These are phyloP conservation scores for Tuber microsphaerosporum DNA, from an alignment of 495 filamentous ascomycete species.

Conservation along the genomic window DNA sequence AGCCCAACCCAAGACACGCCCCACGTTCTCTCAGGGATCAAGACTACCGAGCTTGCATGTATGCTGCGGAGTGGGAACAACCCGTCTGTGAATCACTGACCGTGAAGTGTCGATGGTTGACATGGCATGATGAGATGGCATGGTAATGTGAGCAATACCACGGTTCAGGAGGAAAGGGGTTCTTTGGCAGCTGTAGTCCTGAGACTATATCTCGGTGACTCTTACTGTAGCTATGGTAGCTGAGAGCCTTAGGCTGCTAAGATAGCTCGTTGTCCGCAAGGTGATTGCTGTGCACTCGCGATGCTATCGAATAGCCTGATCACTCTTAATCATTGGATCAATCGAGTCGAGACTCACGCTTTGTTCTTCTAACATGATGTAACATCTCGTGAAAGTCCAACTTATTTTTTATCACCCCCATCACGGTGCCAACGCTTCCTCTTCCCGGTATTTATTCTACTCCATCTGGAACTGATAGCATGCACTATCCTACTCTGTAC, in stretches of 20 bases:
- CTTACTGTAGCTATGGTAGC: neutral
- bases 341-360: neutral
- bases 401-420: neutral
- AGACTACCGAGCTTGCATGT: neutral
- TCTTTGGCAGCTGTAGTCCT: neutral
- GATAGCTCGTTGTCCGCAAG: neutral
- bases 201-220: neutral
- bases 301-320: neutral
- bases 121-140: neutral
- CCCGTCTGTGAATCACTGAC: neutral
- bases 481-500: neutral
- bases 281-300: neutral
- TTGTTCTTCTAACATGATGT: neutral
- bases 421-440: neutral
- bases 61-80: neutral
- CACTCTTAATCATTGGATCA: neutral
- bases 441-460: neutral
- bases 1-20: neutral
- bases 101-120: neutral
- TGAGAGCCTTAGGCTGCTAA: neutral
- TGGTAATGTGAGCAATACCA: neutral
- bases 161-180: neutral
- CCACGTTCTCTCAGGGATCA: neutral
- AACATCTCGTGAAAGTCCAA: neutral
- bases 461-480: neutral